Conservation (phyloP, 257 asterid species). For the Jacaranda mimosifolia region DNA sequence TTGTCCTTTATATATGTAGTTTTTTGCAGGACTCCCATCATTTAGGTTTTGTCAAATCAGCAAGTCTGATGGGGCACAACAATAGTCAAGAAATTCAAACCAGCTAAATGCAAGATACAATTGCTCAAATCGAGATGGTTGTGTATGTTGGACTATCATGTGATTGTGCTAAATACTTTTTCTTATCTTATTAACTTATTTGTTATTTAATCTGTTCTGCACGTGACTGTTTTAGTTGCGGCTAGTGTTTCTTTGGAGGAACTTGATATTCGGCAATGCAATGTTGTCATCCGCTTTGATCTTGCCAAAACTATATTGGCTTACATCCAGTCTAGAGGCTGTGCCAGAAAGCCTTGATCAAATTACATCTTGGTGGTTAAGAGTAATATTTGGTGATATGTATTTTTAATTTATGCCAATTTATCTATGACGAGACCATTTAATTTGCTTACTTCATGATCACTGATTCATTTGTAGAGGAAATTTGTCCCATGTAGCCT, state of each 20-base stretch:
- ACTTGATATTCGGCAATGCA: slow-evolving; percentile 98
- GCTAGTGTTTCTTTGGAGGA: slow-evolving; percentile 99
- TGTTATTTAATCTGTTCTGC: slow-evolving; percentile 38
- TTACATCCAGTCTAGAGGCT: slow-evolving; percentile 97
- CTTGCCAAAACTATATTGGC: slow-evolving; percentile 99
- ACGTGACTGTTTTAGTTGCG: slow-evolving; percentile 96
- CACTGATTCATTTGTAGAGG: slow-evolving; percentile 64
- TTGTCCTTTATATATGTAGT: slow-evolving; percentile 56
- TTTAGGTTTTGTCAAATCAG: slow-evolving; percentile 86
- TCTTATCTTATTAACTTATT: slow-evolving; percentile 31
- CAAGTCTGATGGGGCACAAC: slow-evolving; percentile 95
- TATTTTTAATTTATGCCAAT: slow-evolving; percentile 26
- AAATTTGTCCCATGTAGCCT: slow-evolving; percentile 85
- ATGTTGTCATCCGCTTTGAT: slow-evolving; percentile 98
- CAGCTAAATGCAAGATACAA: slow-evolving; percentile 95
- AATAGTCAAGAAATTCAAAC: slow-evolving; percentile 98
- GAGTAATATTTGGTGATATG: slow-evolving; percentile 57
- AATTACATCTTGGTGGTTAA: slow-evolving; percentile 98
- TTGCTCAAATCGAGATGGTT: slow-evolving; percentile 96
- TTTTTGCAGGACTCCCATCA: slow-evolving; percentile 93
- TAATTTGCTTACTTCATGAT: slow-evolving; percentile 22
- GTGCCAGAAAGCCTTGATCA: slow-evolving; percentile 99
- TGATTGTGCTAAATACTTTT: slow-evolving; percentile 21
- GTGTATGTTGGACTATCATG: slow-evolving; percentile 65
- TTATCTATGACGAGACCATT: slow-evolving; percentile 30